phyloP scores from a whole-genome alignment of 345 rosid species.

The Ceriops decandra region DNA sequence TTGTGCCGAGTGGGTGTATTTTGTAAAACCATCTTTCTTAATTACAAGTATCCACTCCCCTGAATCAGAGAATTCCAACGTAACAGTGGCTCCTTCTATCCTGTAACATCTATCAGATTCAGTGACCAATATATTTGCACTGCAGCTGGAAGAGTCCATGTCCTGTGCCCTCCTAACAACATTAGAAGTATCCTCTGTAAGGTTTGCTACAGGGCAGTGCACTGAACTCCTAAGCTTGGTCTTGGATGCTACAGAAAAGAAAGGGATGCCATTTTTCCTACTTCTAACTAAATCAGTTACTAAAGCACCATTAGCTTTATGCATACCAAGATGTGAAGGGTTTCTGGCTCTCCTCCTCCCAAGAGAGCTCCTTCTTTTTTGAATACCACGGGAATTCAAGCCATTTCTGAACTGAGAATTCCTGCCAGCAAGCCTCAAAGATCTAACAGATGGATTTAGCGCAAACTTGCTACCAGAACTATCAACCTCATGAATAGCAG shows the following conservation, averaged over 20 bases:
- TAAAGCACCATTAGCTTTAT: constrained; percentile 49
- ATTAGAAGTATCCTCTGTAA: constrained; percentile 33
- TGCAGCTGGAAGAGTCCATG: constrained; percentile 45
- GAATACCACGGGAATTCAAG: constrained; percentile 57
- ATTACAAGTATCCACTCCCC: constrained; percentile 66
- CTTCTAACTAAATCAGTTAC: constrained; percentile 53
- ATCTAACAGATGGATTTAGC: constrained; percentile 45
- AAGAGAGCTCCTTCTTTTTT: constrained; percentile 69
- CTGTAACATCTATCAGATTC: constrained; percentile 67
- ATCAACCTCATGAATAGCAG: constrained; percentile 20
- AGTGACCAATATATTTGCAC: constrained; percentile 53
- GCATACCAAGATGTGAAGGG: constrained; percentile 34
- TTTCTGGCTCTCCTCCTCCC: constrained; percentile 68
- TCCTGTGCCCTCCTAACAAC: constrained; percentile 28
- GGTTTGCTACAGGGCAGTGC: constrained; percentile 27
- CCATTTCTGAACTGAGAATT: constrained; percentile 44
- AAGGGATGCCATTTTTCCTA: constrained; percentile 51
- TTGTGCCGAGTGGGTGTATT: constrained; percentile 45
- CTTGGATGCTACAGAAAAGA: constrained; percentile 44
- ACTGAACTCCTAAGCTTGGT: constrained; percentile 51
- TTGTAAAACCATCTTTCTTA: constrained; percentile 49
- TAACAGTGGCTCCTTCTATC: constrained; percentile 55
- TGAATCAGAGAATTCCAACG: constrained; percentile 52
- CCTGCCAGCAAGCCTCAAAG: constrained; percentile 45
- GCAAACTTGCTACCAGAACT: constrained; percentile 26